Evolutionary conservation across 176 grass and related monocot species (phyloP), one percentile per base, ranked within the genome.

Genomic region (Tillandsia fasciculata): DNA sequence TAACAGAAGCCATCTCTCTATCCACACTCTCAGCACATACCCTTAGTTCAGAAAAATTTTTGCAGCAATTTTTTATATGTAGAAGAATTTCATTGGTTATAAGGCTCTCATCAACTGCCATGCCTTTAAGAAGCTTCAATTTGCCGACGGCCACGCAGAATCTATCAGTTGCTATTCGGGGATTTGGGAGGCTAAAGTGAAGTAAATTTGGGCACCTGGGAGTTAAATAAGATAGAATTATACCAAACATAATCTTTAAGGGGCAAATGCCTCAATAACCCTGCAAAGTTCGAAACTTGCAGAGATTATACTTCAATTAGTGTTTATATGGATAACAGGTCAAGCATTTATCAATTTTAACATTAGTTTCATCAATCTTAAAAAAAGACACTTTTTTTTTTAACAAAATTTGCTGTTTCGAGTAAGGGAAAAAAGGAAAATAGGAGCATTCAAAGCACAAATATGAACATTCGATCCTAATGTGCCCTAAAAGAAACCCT

Each of bases 41-140:
- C 52, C 77, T 83, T 64, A 91, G 52, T 26, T 91, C 81, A 26
- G 58, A 26, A 47, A 91, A 81, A 18, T 64, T 28, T 53, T 63
- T 56, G 71, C 88, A 91, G 49, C 68, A 81, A 12, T 76, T 71
- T 13, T 73, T 49, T 52, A 87, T 78, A 73, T 87, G 78, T 33
- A 63, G 64, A 66, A 91, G 88, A 15, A 81, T 78, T 57, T 91
- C 68, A 2, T 52, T 49, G 1, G 48, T 76, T 51, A 91, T 64
- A 15, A 91, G 71, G 70, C 51, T 61, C 75, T 91, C 84, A 71
- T 84, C 75, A 64, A 91, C 81, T 10, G 80, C 83, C 88, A 91
- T 87, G 78, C 88, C 88, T 48, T 78, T 87, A 48, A 91, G 81
- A 0, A 76, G 73, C 66, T 66, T 54, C 28, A 91, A 63, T 73